Conservation (phyloP, 108 stramenopile genomes). For the Mediolabrus comicus region DNA sequence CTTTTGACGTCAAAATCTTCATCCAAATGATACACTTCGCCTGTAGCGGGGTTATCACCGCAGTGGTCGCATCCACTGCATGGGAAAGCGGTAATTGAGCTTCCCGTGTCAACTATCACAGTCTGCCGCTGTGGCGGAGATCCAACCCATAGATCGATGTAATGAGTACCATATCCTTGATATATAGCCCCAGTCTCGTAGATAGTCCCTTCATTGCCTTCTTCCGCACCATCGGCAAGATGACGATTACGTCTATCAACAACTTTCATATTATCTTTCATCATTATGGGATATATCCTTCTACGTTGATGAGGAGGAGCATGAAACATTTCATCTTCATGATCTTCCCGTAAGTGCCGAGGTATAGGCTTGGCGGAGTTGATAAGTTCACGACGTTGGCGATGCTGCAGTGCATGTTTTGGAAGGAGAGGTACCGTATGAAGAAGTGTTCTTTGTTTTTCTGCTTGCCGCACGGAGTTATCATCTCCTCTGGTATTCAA, state of each 20-base stretch:
- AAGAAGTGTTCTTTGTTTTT: not conserved
- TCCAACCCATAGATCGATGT: conserved; percentile 92
- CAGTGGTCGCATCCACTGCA: conserved; percentile 85
- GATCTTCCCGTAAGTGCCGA: conserved; percentile 6
- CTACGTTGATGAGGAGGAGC: conserved; percentile 20
- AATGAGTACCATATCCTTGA: conserved; percentile 93
- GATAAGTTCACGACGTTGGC: conserved; percentile 35
- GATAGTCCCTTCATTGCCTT: conserved; percentile 1
- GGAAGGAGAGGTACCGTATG: conserved; percentile 38
- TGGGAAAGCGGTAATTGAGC: conserved; percentile 92
- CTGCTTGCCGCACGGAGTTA: not conserved
- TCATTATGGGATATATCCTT: conserved; percentile 18
- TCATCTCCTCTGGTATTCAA: not conserved
- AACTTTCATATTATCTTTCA: not conserved
- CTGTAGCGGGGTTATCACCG: conserved; percentile 46
- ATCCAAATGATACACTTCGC: conserved; percentile 64
- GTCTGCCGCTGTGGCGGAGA: conserved; percentile 95
- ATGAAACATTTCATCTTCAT: conserved; percentile 22
- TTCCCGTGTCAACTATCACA: conserved; percentile 96
- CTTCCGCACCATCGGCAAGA: not conserved
- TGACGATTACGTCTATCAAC: not conserved
- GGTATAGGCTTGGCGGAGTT: conserved; percentile 17
- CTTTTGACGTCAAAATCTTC: conserved; percentile 14
- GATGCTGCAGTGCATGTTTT: conserved; percentile 27
- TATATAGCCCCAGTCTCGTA: conserved; percentile 50